Percentiles rank a stretch among this genome's conserved stretches.
phyloP scores from a whole-genome alignment of 225 moss, liverwort and hornwort genomes.

The Bryum argenteum region DNA sequence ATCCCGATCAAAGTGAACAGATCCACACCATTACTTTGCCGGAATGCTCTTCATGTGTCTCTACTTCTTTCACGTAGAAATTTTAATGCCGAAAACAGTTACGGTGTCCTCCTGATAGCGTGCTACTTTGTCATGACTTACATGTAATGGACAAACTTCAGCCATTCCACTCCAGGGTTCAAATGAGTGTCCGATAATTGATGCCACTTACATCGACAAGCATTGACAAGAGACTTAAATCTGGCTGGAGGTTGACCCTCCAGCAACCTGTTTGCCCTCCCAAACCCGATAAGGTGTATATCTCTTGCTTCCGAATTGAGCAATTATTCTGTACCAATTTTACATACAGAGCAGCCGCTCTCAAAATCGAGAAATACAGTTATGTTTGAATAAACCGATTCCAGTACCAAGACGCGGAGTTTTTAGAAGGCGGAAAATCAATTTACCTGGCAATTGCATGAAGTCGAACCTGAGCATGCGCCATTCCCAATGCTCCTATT shows the following conservation, averaged over 20 bases:
- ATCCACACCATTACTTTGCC: background rate
- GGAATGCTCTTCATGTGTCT: background rate
- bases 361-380: slow-evolving; percentile 13
- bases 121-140: slow-evolving; percentile 40
- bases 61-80: slow-evolving; percentile 7
- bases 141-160: slow-evolving; percentile 27
- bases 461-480: slow-evolving; percentile 38
- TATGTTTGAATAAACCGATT: background rate
- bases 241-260: slow-evolving; percentile 40
- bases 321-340: slow-evolving; percentile 10
- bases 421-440: slow-evolving; percentile 8
- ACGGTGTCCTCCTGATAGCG: background rate
- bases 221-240: slow-evolving; percentile 36
- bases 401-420: slow-evolving; percentile 2
- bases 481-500: slow-evolving; percentile 40
- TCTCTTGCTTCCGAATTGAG: slow-evolving; percentile 22
- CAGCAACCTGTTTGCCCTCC: slow-evolving; percentile 37
- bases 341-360: slow-evolving; percentile 11
- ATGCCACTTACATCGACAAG: slow-evolving; percentile 38
- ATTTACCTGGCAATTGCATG: slow-evolving; percentile 41
- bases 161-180: slow-evolving; percentile 37
- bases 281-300: slow-evolving; percentile 24
- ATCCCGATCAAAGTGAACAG: background rate
- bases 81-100: slow-evolving; percentile 14
- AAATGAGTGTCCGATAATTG: slow-evolving; percentile 26